phyloP scores from a whole-genome alignment of 305 asterid species.

The Ajuga reptans region DNA sequence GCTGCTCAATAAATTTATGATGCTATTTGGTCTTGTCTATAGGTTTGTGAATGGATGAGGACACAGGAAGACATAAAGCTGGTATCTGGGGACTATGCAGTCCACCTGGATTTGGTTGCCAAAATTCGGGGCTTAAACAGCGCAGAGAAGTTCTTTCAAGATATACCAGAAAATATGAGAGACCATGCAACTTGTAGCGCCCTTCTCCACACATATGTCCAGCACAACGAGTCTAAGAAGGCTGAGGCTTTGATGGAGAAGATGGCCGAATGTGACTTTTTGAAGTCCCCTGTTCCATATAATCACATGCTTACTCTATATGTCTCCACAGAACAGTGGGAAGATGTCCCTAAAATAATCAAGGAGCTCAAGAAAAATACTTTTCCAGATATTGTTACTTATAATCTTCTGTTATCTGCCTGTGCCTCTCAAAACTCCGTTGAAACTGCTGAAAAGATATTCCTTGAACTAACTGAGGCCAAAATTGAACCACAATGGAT shows the following conservation, averaged over 20 bases:
- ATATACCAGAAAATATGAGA: conserved; percentile 66
- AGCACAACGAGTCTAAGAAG: conserved; percentile 42
- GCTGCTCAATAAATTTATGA: background rate
- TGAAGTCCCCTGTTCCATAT: conserved; percentile 62
- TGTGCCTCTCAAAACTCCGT: conserved; percentile 55
- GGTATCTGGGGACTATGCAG: conserved; percentile 79
- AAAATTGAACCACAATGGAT: conserved; percentile 75
- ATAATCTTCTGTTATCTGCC: conserved; percentile 61
- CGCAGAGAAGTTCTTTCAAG: conserved; percentile 77
- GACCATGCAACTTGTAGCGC: conserved; percentile 66
- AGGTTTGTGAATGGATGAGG: conserved; percentile 93
- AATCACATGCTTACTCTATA: conserved; percentile 78
- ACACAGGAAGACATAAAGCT: conserved; percentile 64
- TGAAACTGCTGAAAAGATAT: conserved; percentile 60
- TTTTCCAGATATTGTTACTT: conserved; percentile 73
- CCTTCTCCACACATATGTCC: conserved; percentile 83
- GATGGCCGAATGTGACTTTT: conserved; percentile 66
- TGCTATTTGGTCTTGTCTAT: conserved; percentile 11
- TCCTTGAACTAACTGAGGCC: conserved; percentile 47
- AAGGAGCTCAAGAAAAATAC: conserved; percentile 53
- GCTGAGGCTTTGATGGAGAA: conserved; percentile 74
- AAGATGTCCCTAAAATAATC: conserved; percentile 48
- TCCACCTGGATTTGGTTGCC: conserved; percentile 80
- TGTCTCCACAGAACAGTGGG: conserved; percentile 50
- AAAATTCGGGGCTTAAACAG: conserved; percentile 70